These are phyloP conservation scores for Aschersonia sp. DNA, from an alignment of 2,329 filamentous ascomycete species.

Conservation along the genomic window DNA sequence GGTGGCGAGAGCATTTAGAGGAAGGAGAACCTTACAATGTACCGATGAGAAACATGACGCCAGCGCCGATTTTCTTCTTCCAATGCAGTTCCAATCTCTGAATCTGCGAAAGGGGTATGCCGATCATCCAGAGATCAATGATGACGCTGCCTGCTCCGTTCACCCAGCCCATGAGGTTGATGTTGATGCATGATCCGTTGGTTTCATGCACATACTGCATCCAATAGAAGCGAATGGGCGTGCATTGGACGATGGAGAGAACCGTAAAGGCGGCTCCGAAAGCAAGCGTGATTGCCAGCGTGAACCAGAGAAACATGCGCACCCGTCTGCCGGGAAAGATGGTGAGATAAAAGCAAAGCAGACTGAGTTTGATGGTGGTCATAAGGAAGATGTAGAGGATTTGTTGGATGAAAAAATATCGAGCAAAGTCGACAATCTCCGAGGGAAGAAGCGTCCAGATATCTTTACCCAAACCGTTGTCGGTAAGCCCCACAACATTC, in stretches of 20 bases:
- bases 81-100: constrained; percentile 2
- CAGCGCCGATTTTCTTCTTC: constrained; percentile 3
- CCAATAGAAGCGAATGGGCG: constrained; percentile 2
- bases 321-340: constrained; percentile 2
- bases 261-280: constrained; percentile 1
- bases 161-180: constrained; percentile 2
- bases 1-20: background rate
- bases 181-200: constrained; percentile 2
- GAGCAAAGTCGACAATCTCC: constrained; percentile 1
- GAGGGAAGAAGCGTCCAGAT: constrained; percentile 15
- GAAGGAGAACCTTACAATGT: constrained; percentile 2
- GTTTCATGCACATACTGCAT: background rate
- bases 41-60: constrained; percentile 4
- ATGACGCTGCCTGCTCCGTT: constrained; percentile 3
- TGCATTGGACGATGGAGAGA: constrained; percentile 1
- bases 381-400: constrained; percentile 4
- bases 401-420: constrained; percentile 3
- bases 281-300: background rate
- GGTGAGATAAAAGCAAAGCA: constrained; percentile 3
- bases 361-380: constrained; percentile 1
- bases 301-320: constrained; percentile 1
- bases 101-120: constrained; percentile 3
- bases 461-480: constrained; percentile 17
- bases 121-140: constrained; percentile 4
- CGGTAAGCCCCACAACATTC: constrained; percentile 9